Evolutionary conservation across 208 protist genomes (phyloP).

Genomic region (Leptomonas seymouri): DNA sequence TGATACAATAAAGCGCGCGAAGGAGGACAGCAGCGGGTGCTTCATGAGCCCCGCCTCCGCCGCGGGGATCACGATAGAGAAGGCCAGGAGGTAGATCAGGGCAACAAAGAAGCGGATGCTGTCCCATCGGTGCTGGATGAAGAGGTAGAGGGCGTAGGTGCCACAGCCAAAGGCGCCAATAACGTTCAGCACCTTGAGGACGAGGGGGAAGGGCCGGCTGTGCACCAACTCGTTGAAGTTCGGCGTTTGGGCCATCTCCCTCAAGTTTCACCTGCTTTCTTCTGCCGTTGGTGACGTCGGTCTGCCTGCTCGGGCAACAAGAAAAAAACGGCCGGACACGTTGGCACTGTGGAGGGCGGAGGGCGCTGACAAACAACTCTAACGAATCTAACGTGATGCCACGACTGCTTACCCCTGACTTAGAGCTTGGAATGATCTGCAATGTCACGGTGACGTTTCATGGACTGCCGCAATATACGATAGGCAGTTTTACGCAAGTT

Average conservation of each 20-base stretch:
- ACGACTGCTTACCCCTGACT: too few species aligned
- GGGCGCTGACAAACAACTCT: too few species aligned
- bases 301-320: too few species aligned
- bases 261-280: too few species aligned
- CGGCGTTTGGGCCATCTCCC: constrained; percentile 20
- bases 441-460: too few species aligned
- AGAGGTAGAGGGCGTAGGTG: constrained; percentile 52
- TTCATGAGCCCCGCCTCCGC: constrained; percentile 65
- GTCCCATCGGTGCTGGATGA: constrained; percentile 39
- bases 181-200: constrained; percentile 49
- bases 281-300: too few species aligned
- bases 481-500: too few species aligned
- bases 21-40: constrained; percentile 43
- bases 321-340: too few species aligned
- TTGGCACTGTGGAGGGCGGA: too few species aligned
- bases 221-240: constrained; percentile 27
- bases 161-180: constrained; percentile 59
- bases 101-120: constrained; percentile 41
- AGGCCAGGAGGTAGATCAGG: constrained; percentile 51
- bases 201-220: constrained; percentile 38
- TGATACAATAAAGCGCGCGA: constrained; percentile 55
- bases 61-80: constrained; percentile 58
- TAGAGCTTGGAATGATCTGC: too few species aligned
- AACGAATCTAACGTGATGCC: too few species aligned
- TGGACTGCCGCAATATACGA: too few species aligned